Percentiles rank a stretch among this genome's conserved stretches.
These are phyloP conservation scores for Westerdykella ornata DNA, from an alignment of 2,329 filamentous ascomycete species.

Conservation along the genomic window DNA sequence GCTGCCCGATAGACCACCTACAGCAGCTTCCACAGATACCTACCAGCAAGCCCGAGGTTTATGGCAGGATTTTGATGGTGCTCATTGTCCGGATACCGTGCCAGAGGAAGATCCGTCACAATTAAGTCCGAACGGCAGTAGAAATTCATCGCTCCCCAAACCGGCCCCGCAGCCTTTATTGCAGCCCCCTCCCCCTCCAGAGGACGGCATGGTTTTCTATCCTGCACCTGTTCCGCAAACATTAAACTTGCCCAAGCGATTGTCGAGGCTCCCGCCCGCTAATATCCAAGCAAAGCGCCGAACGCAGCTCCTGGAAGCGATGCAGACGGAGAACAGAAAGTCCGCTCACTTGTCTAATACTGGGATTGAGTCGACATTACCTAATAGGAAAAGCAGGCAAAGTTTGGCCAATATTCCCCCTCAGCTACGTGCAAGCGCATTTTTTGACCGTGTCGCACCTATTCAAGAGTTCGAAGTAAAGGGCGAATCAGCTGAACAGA, in stretches of 20 bases:
- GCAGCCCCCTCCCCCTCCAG: conserved; percentile 48
- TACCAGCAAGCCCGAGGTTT: conserved; percentile 59
- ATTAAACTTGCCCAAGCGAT: conserved; percentile 82
- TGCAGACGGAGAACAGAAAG: conserved; percentile 51
- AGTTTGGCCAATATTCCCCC: conserved; percentile 60
- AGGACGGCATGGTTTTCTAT: conserved; percentile 85
- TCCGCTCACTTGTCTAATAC: conserved; percentile 44
- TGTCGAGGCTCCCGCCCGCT: conserved; percentile 66
- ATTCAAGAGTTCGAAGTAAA: conserved; percentile 52
- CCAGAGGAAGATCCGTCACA: conserved; percentile 25
- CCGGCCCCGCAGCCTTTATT: conserved; percentile 15
- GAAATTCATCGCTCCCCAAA: conserved; percentile 44
- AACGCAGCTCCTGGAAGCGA: conserved; percentile 63
- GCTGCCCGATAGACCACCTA: conserved; percentile 43
- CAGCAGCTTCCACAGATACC: conserved; percentile 54
- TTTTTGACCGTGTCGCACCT: conserved; percentile 67
- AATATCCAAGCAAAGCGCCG: conserved; percentile 61
- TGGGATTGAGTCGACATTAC: conserved; percentile 11
- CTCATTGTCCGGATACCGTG: conserved; percentile 57
- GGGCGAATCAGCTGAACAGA: conserved; percentile 78
- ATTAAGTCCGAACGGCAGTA: conserved; percentile 18
- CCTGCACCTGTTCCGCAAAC: conserved; percentile 90
- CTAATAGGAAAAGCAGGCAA: conserved; percentile 30
- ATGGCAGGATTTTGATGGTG: conserved; percentile 77
- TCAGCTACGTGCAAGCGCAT: conserved; percentile 82